phyloP scores from a whole-genome alignment of 129 eudicot species.

The Mikania micrantha region DNA sequence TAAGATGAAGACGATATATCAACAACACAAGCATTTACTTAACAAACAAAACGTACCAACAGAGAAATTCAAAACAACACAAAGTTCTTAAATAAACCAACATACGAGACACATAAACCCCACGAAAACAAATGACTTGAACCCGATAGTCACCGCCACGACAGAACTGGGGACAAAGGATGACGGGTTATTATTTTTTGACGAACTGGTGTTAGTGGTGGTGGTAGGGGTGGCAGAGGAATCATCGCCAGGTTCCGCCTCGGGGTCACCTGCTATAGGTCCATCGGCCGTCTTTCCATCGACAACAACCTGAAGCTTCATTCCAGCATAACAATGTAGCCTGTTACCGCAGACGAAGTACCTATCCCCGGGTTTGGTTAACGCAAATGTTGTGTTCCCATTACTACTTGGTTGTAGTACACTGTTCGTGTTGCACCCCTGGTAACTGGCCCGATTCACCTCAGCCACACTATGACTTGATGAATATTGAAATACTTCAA shows the following conservation, averaged over 20 bases:
- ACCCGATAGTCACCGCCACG: neutral
- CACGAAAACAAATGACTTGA: constrained; percentile 14
- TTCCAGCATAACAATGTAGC: constrained; percentile 65
- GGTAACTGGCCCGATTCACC: constrained; percentile 39
- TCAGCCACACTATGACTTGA: constrained; percentile 50
- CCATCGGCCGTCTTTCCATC: constrained; percentile 28
- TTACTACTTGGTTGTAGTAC: constrained; percentile 48
- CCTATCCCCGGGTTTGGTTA: constrained; percentile 46
- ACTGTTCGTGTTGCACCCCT: constrained; percentile 54
- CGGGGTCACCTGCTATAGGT: constrained; percentile 47
- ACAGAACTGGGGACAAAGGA: constrained; percentile 33
- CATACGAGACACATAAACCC: constrained; percentile 13
- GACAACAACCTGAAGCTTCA: constrained; percentile 58
- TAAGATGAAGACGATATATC: too few species aligned
- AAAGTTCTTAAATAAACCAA: constrained; percentile 12
- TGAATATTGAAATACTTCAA: constrained; percentile 58
- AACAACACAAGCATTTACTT: neutral
- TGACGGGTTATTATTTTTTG: constrained; percentile 46
- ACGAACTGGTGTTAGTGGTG: constrained; percentile 31
- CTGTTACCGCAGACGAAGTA: constrained; percentile 58
- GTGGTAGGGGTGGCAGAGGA: constrained; percentile 30
- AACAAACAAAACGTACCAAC: neutral
- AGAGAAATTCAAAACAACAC: neutral
- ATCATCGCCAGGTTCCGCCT: constrained; percentile 29
- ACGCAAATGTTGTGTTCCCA: constrained; percentile 57